Percentiles rank a stretch among this genome's conserved stretches.
Conservation (phyloP, 345 rosid genomes). For the Erodium maritimum region DNA sequence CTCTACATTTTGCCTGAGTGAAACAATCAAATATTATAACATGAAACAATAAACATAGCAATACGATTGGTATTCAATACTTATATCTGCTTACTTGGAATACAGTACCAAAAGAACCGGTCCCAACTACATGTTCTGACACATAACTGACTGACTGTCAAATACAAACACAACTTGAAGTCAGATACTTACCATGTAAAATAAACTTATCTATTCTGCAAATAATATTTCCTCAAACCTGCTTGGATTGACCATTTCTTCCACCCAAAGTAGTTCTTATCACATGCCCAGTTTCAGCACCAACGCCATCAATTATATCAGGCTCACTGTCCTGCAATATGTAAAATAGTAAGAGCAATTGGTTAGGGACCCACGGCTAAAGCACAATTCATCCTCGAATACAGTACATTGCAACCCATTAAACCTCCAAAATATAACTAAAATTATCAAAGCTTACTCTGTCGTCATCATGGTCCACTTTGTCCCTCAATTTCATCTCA, state of each 20-base stretch:
- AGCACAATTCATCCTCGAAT: not conserved
- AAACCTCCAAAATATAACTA: slow-evolving; percentile 1
- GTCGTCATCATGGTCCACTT: slow-evolving; percentile 58
- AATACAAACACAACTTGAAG: slow-evolving; percentile 8
- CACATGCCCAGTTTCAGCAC: slow-evolving; percentile 84
- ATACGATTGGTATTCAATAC: slow-evolving; percentile 4
- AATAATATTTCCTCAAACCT: slow-evolving; percentile 31
- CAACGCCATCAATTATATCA: slow-evolving; percentile 72
- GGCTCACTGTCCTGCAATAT: slow-evolving; percentile 84
- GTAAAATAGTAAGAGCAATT: slow-evolving; percentile 3
- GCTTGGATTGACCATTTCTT: slow-evolving; percentile 83
- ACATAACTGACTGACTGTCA: slow-evolving; percentile 71
- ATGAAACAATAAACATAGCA: not conserved
- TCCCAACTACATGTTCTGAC: slow-evolving; percentile 90
- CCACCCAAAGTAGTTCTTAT: slow-evolving; percentile 83
- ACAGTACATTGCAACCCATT: not conserved
- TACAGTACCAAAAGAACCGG: slow-evolving; percentile 92
- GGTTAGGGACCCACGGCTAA: not conserved
- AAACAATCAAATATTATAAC: slow-evolving; percentile 12
- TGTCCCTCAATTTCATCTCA: slow-evolving; percentile 84
- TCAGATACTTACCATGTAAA: slow-evolving; percentile 3
- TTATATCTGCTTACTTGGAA: slow-evolving; percentile 55
- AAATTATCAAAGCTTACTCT: slow-evolving; percentile 38
- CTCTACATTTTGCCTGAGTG: slow-evolving; percentile 85
- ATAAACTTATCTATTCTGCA: not conserved